Evolutionary conservation across 2,329 filamentous ascomycete species (phyloP).

Genomic region (Cytospora piceicola): DNA sequence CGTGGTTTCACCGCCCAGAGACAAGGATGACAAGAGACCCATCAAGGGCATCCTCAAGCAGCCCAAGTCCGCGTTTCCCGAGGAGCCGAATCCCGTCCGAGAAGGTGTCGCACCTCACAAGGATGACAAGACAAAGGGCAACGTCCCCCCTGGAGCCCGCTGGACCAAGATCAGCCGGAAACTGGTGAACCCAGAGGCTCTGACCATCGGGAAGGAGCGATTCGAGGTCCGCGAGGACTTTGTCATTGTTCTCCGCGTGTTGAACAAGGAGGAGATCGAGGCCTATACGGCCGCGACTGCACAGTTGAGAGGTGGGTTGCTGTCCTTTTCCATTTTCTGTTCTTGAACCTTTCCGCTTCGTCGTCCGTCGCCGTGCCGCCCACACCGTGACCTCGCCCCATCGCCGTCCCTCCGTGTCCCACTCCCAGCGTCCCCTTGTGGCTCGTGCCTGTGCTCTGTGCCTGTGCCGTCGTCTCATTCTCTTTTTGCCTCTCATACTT

Average conservation of each 20-base stretch:
- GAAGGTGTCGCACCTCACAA: constrained; percentile 95
- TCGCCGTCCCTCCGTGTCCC: constrained; percentile 21
- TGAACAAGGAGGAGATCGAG: constrained; percentile 89
- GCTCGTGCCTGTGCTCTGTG: constrained; percentile 30
- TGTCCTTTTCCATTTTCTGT: constrained; percentile 27
- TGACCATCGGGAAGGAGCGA: constrained; percentile 84
- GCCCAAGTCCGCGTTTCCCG: constrained; percentile 82
- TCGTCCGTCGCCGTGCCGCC: constrained; percentile 30
- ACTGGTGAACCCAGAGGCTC: constrained; percentile 85
- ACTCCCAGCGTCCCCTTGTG: constrained; percentile 24
- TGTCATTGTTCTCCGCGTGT: constrained; percentile 86
- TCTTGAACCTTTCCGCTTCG: constrained; percentile 19
- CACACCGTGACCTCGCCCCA: constrained; percentile 28
- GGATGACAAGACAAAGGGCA: constrained; percentile 74
- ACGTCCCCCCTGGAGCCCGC: constrained; percentile 76
- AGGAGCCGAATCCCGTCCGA: constrained; percentile 79
- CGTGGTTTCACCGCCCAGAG: constrained; percentile 73
- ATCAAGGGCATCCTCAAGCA: constrained; percentile 85
- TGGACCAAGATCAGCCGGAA: constrained; percentile 94
- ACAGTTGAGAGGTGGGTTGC: constrained; percentile 72
- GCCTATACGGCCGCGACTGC: constrained; percentile 81
- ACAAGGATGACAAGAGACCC: constrained; percentile 67
- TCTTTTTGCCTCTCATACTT: constrained; percentile 22
- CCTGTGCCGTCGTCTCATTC: constrained; percentile 30
- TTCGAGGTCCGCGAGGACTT: constrained; percentile 93